Evolutionary conservation across 2,329 filamentous ascomycete genomes (phyloP), one percentile per base, ranked within the genome.

Genomic region (Hypoxylon sp.): DNA sequence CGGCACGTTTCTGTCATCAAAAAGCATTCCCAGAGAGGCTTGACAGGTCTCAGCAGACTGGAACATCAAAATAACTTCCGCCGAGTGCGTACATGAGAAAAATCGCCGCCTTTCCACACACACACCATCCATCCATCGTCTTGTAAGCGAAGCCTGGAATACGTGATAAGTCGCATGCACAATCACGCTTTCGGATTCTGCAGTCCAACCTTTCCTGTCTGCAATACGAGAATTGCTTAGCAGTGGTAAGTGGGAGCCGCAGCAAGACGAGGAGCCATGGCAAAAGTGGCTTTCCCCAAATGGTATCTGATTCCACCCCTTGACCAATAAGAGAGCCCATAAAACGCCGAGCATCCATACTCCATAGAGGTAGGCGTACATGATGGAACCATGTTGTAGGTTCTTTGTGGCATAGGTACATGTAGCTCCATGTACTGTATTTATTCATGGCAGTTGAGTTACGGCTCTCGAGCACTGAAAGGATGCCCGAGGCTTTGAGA

Each of bases 251-350:
- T 20, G 34, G 50, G 21, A 35, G 38, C 21, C 25, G 30, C 36
- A 26, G 48, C 21, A 54, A 54, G 43, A 54, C 34, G 42, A 54
- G 46, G 36, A 21, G n/a, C 29, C 56, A 50, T 6, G 44, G 42
- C 40, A 41, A 48, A 43, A 37, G 32, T 51, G 45, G 52, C 41
- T 64, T 64, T 60, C 63, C 62, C 38, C 45, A 65, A 61, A 49
- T n/a, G 63, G 63, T 49, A 65, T 63, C 56, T 61, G 57, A 58
- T 49, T n/a, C 29, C 37, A 31, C 40, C 12, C 44, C 23, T 46
- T 15, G 21, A 38, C 62, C 62, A 65, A 64, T 64, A 41, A 44
- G 37, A 50, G 36, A 41, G 26, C 13, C 30, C 26, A 23, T 16
- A 44, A 26, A n/a, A 21, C 23, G 35, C 20, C 30, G 25, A 55